phyloP scores from a whole-genome alignment of 441 rosid genomes.

The Euphorbia corollata region DNA sequence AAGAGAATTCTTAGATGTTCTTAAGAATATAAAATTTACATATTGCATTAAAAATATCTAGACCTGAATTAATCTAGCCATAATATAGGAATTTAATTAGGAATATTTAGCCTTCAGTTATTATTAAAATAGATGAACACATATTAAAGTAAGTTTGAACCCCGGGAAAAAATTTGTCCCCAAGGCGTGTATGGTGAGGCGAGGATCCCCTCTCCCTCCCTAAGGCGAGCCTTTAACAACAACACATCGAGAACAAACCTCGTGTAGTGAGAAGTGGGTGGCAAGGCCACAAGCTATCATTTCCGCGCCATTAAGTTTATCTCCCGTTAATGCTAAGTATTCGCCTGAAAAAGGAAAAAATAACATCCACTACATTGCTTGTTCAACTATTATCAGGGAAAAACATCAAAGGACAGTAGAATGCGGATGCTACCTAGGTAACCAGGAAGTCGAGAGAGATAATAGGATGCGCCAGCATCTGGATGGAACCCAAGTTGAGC shows the following conservation, averaged over 20 bases:
- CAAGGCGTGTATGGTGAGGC: too few relatives aligned
- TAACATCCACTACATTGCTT: slow-evolving; percentile 2
- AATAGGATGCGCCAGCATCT: slow-evolving; percentile 89
- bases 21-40: too few relatives aligned
- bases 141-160: too few relatives aligned
- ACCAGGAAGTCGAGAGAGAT: slow-evolving; percentile 88
- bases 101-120: too few relatives aligned
- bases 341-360: slow-evolving; percentile 44
- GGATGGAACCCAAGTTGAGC: slow-evolving; percentile 88
- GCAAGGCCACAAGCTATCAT: slow-evolving; percentile 93
- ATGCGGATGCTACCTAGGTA: slow-evolving; percentile 46
- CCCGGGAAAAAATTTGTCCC: too few relatives aligned
- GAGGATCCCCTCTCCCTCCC: too few relatives aligned
- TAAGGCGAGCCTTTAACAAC: too few relatives aligned
- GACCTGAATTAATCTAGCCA: too few relatives aligned
- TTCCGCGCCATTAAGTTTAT: slow-evolving; percentile 71
- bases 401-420: neutral
- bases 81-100: too few relatives aligned
- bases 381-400: neutral
- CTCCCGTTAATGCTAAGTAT: slow-evolving; percentile 78
- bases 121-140: too few relatives aligned
- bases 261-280: slow-evolving; percentile 64
- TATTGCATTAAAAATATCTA: too few relatives aligned
- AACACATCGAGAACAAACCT: slow-evolving; percentile 34
- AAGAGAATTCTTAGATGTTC: too few relatives aligned